These are phyloP conservation scores for Macrocybe gigantea DNA, from an alignment of 768 basidiomycete genomes.

Conservation along the genomic window DNA sequence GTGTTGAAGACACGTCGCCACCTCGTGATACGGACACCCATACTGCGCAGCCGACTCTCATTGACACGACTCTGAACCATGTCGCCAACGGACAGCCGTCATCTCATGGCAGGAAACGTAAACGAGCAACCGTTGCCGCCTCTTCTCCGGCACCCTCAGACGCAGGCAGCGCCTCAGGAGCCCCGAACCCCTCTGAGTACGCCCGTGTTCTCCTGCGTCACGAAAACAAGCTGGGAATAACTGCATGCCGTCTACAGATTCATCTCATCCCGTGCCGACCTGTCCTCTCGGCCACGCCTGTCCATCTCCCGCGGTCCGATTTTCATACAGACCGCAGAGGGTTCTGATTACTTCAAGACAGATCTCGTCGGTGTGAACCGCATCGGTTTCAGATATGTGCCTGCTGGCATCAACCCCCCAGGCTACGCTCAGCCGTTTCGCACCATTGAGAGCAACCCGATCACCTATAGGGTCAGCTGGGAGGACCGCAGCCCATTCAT, in stretches of 20 bases:
- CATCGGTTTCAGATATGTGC: slow-evolving; percentile 73
- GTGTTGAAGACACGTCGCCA: slow-evolving; percentile 27
- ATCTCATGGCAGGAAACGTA: slow-evolving; percentile 46
- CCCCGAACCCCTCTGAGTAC: slow-evolving; percentile 31
- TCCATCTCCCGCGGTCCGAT: slow-evolving; percentile 69
- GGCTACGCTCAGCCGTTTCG: slow-evolving; percentile 60
- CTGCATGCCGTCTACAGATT: slow-evolving; percentile 26
- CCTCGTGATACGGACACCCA: slow-evolving; percentile 18
- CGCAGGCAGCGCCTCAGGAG: slow-evolving; percentile 25
- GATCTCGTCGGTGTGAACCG: slow-evolving; percentile 71
- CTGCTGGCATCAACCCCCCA: slow-evolving; percentile 65
- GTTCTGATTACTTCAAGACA: slow-evolving; percentile 55
- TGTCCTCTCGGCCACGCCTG: slow-evolving; percentile 64
- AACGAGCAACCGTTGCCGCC: slow-evolving; percentile 40
- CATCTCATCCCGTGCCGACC: slow-evolving; percentile 61
- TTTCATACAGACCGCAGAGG: slow-evolving; percentile 55
- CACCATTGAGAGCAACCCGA: slow-evolving; percentile 76
- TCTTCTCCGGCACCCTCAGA: slow-evolving; percentile 61
- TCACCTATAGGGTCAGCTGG: slow-evolving; percentile 74
- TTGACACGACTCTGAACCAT: background rate
- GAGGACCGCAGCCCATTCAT: slow-evolving; percentile 85
- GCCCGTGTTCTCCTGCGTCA: slow-evolving; percentile 6
- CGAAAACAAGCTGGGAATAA: slow-evolving; percentile 1
- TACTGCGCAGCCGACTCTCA: slow-evolving; percentile 5
- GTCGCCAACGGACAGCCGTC: slow-evolving; percentile 10